Evolutionary conservation across 768 basidiomycete genomes (phyloP), one percentile per base, ranked within the genome.

Genomic region (Lentinula sp.): DNA sequence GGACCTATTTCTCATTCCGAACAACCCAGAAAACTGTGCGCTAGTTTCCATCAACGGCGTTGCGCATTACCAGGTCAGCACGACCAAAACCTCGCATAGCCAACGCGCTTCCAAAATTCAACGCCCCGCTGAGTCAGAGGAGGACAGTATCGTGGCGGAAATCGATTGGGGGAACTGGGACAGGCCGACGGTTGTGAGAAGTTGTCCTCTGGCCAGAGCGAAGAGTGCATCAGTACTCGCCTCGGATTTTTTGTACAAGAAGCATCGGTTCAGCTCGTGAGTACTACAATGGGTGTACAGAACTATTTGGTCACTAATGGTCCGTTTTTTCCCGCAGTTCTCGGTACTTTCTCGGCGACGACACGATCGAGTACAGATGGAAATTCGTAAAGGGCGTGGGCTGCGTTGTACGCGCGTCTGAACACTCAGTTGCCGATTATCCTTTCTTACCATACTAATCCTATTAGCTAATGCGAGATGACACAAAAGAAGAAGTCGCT

Each of bases 1-100:
- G 82, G 79, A 83, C 59, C 72, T 84, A 15, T 83, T 80, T 67
- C 77, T 85, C 53, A 69, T 79, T 16, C 80, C 78, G 33, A 79
- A 83, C 67, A 76, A 83, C 62, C 80, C 81, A 7, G 74, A 79
- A 63, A 74, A 77, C 59, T 81, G 80, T 7, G 73, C 76, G 13
- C 71, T 85, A 50, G 73, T 84, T 32, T 82, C 82, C 13, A 68
- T 77, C 20, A 80, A 80, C 64, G 82, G 83, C 32, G 75, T 77
- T 42, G 74, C 77, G 18, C 80, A 81, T 63, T 85, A 83, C 66
- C 74, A 74, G 60, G 72, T 84, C 62, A 70, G 68, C 28, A 84
- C 84, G 18, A 65, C 70, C 60, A 71, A 75, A 52, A 62, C 68
- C 35, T 68, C 69, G 36, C 65, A 72, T 13, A 69, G 73, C 18